Conservation (phyloP, 2,329 filamentous ascomycete species). For the Aspergillus quadrilineatus region DNA sequence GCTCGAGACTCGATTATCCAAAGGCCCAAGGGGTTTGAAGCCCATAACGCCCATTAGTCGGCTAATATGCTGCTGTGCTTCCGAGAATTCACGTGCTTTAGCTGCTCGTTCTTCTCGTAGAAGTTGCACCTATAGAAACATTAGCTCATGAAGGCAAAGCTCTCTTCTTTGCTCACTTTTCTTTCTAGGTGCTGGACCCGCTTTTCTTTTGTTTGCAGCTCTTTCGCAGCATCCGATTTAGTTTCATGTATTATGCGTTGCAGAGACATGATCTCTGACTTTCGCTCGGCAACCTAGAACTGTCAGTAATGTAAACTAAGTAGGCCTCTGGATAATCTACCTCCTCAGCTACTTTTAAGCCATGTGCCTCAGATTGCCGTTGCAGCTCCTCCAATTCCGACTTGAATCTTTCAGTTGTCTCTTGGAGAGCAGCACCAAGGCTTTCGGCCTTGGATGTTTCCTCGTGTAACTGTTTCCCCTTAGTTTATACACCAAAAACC, state of each 20-base stretch:
- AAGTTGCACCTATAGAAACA: slow-evolving; percentile 30
- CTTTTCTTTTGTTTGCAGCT: slow-evolving; percentile 32
- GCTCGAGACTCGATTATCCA: slow-evolving; percentile 15
- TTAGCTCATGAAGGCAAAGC: background rate
- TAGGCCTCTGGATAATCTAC: background rate
- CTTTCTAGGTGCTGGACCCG: slow-evolving; percentile 33
- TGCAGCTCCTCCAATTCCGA: slow-evolving; percentile 22
- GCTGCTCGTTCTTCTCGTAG: slow-evolving; percentile 36
- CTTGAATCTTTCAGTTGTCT: slow-evolving; percentile 22
- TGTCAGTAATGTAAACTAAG: background rate
- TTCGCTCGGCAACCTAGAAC: slow-evolving; percentile 24
- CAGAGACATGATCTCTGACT: slow-evolving; percentile 28
- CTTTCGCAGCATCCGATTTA: slow-evolving; percentile 25
- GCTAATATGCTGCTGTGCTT: slow-evolving; percentile 41
- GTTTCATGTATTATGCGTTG: slow-evolving; percentile 26
- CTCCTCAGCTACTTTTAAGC: slow-evolving; percentile 14
- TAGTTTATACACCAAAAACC: background rate
- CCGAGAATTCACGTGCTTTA: slow-evolving; percentile 41
- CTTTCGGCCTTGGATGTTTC: slow-evolving; percentile 23
- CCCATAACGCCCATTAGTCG: slow-evolving; percentile 42
- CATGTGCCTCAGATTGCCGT: slow-evolving; percentile 22
- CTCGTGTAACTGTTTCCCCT: slow-evolving; percentile 25
- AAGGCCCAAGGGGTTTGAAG: slow-evolving; percentile 27
- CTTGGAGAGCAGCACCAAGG: slow-evolving; percentile 22
- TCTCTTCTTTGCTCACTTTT: slow-evolving; percentile 26